Evolutionary conservation across 1,139 yeast species (phyloP).

Genomic region (Geotrichum citri-aurantii): DNA sequence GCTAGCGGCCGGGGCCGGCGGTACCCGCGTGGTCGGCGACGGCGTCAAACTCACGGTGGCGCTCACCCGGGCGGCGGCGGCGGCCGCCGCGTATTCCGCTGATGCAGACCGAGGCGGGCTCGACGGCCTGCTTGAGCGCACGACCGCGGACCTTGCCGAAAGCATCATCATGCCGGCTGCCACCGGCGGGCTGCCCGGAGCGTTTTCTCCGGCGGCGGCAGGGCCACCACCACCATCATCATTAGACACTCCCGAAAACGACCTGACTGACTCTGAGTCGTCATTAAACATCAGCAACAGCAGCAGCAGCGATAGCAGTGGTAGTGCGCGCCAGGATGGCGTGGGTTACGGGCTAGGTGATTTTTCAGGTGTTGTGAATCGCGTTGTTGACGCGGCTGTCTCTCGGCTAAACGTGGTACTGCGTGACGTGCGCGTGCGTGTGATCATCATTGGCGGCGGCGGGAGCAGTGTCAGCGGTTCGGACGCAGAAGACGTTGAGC

Average conservation of each 20-base stretch:
- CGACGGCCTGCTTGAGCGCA: conserved; percentile 59
- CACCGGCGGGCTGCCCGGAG: neutral
- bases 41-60: too few species aligned
- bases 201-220: neutral
- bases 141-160: conserved; percentile 41
- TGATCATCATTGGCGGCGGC: conserved; percentile 45
- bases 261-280: neutral
- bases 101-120: conserved; percentile 24
- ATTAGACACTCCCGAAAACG: neutral
- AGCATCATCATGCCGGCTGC: conserved; percentile 29
- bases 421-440: conserved; percentile 42
- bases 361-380: conserved; percentile 52
- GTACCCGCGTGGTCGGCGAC: too few species aligned
- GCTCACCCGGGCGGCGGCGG: conserved; percentile 50
- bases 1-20: conserved; percentile 60
- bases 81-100: conserved; percentile 32
- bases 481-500: neutral
- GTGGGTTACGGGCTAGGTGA: conserved; percentile 34
- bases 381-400: conserved; percentile 64
- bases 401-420: conserved; percentile 53
- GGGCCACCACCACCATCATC: neutral
- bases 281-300: conserved; percentile 6
- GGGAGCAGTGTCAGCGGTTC: neutral
- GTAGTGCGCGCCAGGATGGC: conserved; percentile 31
- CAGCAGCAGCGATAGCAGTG: too few species aligned